These are phyloP conservation scores for Daedaleopsis sinensis DNA, from an alignment of 768 basidiomycete species.

Conservation along the genomic window DNA sequence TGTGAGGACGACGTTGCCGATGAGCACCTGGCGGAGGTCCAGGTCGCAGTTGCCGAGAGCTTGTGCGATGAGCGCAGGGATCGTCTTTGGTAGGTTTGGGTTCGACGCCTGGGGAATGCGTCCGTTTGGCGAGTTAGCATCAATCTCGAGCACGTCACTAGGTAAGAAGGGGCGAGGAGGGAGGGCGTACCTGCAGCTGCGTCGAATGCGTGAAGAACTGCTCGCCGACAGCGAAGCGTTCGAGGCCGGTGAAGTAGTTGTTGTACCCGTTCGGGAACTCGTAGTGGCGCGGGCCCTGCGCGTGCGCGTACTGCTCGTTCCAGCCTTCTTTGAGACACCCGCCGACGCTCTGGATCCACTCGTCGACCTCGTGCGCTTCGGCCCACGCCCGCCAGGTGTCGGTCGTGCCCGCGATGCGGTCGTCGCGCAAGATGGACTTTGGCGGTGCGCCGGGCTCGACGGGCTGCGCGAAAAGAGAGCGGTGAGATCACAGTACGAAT, in stretches of 20 bases:
- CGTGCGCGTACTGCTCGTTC: constrained; percentile 81
- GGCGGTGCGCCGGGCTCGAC: constrained; percentile 73
- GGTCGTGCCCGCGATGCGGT: constrained; percentile 72
- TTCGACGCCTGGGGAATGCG: constrained; percentile 46
- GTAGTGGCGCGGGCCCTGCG: constrained; percentile 68
- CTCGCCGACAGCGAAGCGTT: constrained; percentile 86
- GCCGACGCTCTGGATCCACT: constrained; percentile 89
- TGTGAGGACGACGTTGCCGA: constrained; percentile 94
- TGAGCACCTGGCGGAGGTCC: constrained; percentile 86
- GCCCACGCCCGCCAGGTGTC: constrained; percentile 83
- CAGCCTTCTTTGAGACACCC: constrained; percentile 86
- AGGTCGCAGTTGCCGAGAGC: constrained; percentile 86
- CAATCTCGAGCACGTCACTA: neutral
- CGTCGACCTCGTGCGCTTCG: constrained; percentile 82
- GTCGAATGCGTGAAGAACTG: constrained; percentile 80
- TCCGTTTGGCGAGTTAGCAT: neutral
- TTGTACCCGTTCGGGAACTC: constrained; percentile 97
- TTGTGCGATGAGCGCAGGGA: constrained; percentile 76
- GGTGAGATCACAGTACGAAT: neutral
- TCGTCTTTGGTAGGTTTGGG: constrained; percentile 70
- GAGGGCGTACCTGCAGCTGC: constrained; percentile 30
- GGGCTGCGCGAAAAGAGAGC: constrained; percentile 44
- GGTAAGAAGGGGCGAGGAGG: neutral
- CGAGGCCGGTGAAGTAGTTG: constrained; percentile 69
- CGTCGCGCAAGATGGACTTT: constrained; percentile 71